phyloP scores from a whole-genome alignment of 75 land plant genomes.

The Pinus tabuliformis region DNA sequence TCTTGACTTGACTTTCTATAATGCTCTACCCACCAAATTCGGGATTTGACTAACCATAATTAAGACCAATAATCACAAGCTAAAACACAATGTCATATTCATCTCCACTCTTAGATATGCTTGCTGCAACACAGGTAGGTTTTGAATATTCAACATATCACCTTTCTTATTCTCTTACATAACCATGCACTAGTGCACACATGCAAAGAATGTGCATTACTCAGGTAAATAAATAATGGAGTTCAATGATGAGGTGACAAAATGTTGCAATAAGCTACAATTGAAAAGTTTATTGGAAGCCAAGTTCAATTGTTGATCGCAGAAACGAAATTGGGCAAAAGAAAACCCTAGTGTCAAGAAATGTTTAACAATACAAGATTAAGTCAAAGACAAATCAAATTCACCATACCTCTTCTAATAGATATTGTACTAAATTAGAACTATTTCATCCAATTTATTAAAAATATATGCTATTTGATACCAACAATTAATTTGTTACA shows the following conservation, averaged over 20 bases:
- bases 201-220: background rate
- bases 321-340: background rate
- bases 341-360: background rate
- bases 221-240: no score
- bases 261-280: background rate
- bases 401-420: background rate
- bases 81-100: background rate
- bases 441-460: background rate
- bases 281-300: background rate
- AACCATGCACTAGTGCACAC: background rate
- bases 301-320: background rate
- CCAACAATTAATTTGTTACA: no score
- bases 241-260: background rate
- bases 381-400: background rate
- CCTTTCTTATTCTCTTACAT: background rate
- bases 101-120: background rate
- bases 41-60: constrained; percentile 99
- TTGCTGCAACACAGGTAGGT: background rate
- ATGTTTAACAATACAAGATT: background rate
- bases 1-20: constrained; percentile 96
- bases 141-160: background rate
- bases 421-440: background rate
- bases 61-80: constrained; percentile 29
- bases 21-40: constrained; percentile 99
- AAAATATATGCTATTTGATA: background rate